Base-by-base conservation (phyloP, 768 basidiomycete genomes). In the Leucocoprinus birnbaumii region DNA sequence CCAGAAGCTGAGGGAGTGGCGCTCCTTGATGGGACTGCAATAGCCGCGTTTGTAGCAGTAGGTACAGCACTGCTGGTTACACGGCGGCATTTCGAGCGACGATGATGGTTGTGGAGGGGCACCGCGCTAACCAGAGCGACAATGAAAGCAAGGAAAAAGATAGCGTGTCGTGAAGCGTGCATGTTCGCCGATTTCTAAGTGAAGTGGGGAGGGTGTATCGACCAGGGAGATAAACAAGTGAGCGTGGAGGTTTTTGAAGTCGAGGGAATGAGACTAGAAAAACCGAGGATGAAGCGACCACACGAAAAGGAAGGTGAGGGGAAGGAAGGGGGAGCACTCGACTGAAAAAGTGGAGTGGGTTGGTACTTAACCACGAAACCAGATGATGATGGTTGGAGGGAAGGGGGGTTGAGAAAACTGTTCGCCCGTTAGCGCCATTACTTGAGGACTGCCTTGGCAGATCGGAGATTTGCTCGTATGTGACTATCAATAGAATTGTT, bases 141-240 rank as follows among this genome's bases (percentile, higher is more conserved):
- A 58, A 68, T 48, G 40, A 60, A 54, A 14, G 65, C 62, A n/a
- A 66, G 58, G 55, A 65, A 53, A 51, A 62, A 48, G 19, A 66
- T 40, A 43, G 61, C 42, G 56, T 59, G 54, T 56, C 58, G 63
- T 48, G 63, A 56, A 22, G 62, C 46, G 52, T 60, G 60, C 63
- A 63, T 62, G 21, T 21, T 55, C 25, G 58, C 58, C 55, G 57
- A n/a, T 56, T 49, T 51, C 16, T 11, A 14, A 11, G 41, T 19
- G 14, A 18, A 42, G 31, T 26, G 31, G 37, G 26, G n/a, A n/a
- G 45, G 10, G 31, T 31, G 42, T 27, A 46, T 18, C 53, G 21
- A 55, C 46, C 46, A 25, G 41, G 19, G 41, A 41, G 21, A 38
- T 48, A 34, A 31, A 35, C 38, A 54, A 34, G 37, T 21, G 35